phyloP scores from a whole-genome alignment of 108 stramenopile species.

The Bacterosira constricta region DNA sequence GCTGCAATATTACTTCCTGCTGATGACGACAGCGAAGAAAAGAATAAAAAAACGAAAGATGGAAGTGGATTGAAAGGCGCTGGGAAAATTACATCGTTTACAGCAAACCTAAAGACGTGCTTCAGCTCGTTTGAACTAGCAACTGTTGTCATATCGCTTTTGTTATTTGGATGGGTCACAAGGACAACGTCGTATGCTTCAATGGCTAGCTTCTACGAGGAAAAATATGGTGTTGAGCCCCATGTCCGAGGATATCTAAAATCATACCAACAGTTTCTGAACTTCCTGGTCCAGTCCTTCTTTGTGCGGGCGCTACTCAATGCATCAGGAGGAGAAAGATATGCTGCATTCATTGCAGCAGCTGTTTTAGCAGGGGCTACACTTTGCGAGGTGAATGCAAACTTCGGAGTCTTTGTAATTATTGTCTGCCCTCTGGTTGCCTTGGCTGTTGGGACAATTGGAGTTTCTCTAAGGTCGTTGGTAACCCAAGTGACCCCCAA shows the following conservation, averaged over 20 bases:
- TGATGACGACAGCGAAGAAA: slow-evolving; percentile 25
- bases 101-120: slow-evolving; percentile 55
- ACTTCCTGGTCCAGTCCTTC: slow-evolving; percentile 64
- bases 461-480: slow-evolving; percentile 60
- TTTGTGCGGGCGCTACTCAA: slow-evolving; percentile 51
- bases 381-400: slow-evolving; percentile 40
- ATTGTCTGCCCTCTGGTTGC: slow-evolving; percentile 60
- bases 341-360: slow-evolving; percentile 48
- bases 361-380: slow-evolving; percentile 55
- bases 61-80: not conserved
- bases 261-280: slow-evolving; percentile 60
- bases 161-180: slow-evolving; percentile 63
- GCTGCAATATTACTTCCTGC: slow-evolving; percentile 52
- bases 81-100: slow-evolving; percentile 40
- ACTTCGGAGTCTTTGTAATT: slow-evolving; percentile 48
- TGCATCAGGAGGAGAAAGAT: slow-evolving; percentile 56
- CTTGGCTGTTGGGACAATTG: slow-evolving; percentile 53
- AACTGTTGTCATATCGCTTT: slow-evolving; percentile 53
- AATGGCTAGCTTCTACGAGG: slow-evolving; percentile 80
- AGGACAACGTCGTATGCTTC: slow-evolving; percentile 68
- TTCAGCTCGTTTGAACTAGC: slow-evolving; percentile 57
- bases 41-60: slow-evolving; percentile 8
- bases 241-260: slow-evolving; percentile 75
- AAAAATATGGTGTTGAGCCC: slow-evolving; percentile 75
- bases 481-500: slow-evolving; percentile 65